phyloP scores from a whole-genome alignment of 257 asterid species.

The Coffea eugenioides region DNA sequence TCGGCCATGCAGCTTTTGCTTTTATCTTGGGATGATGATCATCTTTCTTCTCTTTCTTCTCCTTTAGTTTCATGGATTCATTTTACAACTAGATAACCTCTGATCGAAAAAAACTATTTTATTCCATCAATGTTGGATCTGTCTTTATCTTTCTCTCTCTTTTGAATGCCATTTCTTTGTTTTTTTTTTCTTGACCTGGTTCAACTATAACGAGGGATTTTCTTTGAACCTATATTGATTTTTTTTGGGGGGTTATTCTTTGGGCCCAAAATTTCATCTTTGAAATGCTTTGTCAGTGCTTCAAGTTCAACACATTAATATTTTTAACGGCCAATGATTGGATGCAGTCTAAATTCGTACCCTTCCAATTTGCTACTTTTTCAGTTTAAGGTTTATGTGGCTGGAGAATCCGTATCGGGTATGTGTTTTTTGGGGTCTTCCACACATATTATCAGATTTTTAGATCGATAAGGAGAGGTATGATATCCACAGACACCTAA shows the following conservation, averaged over 20 bases:
- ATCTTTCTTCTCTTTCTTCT: background rate
- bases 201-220: background rate
- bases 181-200: background rate
- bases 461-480: background rate
- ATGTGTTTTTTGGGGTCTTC: constrained; percentile 1
- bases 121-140: constrained; percentile 28
- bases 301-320: constrained; percentile 17
- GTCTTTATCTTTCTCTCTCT: background rate
- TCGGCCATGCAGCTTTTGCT: constrained; percentile 30
- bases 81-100: constrained; percentile 10
- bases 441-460: background rate
- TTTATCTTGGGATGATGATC: constrained; percentile 26
- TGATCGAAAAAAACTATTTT: background rate
- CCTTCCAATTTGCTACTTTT: constrained; percentile 12
- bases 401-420: constrained; percentile 1
- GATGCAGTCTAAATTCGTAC: constrained; percentile 4
- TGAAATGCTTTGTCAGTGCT: constrained; percentile 2
- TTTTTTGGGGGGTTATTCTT: background rate
- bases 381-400: constrained; percentile 23
- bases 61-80: background rate
- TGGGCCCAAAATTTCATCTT: constrained; percentile 8
- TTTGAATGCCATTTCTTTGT: background rate
- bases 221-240: constrained; percentile 1
- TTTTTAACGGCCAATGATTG: constrained; percentile 24
- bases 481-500: background rate